These are phyloP conservation scores for Citrus hindsii DNA, from an alignment of 345 rosid species.

Conservation along the genomic window DNA sequence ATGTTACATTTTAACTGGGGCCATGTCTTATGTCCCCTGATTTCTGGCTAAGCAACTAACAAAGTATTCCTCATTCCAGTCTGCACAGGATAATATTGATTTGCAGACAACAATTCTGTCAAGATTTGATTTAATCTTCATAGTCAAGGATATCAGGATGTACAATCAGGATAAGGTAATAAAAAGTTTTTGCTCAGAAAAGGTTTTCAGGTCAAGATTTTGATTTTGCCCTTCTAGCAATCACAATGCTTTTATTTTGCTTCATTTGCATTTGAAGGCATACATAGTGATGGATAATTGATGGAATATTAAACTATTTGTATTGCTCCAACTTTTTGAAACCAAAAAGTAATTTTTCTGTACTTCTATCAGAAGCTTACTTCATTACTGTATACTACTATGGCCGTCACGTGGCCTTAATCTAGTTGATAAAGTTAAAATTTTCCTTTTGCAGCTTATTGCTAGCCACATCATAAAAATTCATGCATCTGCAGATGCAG, in stretches of 20 bases:
- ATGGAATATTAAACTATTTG: not conserved
- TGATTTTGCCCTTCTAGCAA: not conserved
- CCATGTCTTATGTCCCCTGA: constrained; percentile 3
- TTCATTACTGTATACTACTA: not conserved
- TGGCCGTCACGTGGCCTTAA: not conserved
- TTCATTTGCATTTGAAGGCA: not conserved
- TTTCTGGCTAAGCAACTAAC: constrained; percentile 13
- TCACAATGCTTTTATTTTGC: not conserved
- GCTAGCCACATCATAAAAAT: constrained; percentile 92
- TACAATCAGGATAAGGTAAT: constrained; percentile 83
- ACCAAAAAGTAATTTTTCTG: not conserved
- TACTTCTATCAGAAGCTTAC: not conserved
- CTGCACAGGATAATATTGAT: constrained; percentile 95
- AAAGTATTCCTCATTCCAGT: constrained; percentile 35
- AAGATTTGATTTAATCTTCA: constrained; percentile 92
- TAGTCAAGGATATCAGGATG: constrained; percentile 89
- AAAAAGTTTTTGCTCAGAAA: not conserved
- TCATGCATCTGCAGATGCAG: constrained; percentile 83
- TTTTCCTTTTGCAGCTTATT: constrained; percentile 54
- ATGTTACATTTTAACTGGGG: not conserved
- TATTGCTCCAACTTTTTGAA: not conserved
- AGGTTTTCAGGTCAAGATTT: not conserved
- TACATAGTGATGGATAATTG: not conserved
- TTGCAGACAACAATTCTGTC: constrained; percentile 95
- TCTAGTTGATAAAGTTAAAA: not conserved